A percentile compares a stretch with the other conserved stretches of the same genome.
Evolutionary conservation across 345 rosid species (phyloP).

Genomic region (Euphorbia peplus): DNA sequence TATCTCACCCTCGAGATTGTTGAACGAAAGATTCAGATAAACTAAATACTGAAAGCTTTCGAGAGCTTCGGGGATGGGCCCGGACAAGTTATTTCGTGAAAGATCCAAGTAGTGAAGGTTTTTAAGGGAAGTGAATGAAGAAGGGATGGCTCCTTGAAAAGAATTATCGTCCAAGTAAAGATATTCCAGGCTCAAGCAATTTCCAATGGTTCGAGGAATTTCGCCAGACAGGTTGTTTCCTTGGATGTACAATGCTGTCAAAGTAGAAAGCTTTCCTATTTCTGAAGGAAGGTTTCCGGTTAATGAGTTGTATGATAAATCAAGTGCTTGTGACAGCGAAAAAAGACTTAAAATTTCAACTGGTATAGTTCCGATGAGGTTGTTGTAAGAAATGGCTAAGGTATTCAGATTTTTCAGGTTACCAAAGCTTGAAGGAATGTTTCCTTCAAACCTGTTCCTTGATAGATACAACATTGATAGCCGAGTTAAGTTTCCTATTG

Average conservation of each 20-base stretch:
- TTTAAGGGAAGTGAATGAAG: constrained; percentile 23
- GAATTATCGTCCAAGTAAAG: constrained; percentile 24
- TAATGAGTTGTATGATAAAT: constrained; percentile 31
- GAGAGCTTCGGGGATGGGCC: constrained; percentile 22
- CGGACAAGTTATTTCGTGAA: constrained; percentile 37
- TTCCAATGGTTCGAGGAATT: constrained; percentile 27
- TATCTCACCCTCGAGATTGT: constrained; percentile 42
- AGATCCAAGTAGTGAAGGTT: constrained; percentile 33
- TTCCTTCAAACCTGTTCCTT: constrained; percentile 20
- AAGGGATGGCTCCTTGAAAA: constrained; percentile 36
- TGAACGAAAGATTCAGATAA: constrained; percentile 35
- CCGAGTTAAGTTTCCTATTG: constrained; percentile 18
- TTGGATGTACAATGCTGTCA: constrained; percentile 7
- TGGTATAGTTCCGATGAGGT: constrained; percentile 28
- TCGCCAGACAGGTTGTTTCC: constrained; percentile 32
- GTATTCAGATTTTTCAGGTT: background rate
- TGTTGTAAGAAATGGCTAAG: constrained; percentile 20
- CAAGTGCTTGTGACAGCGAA: constrained; percentile 18
- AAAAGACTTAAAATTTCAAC: constrained; percentile 10
- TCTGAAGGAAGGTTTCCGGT: constrained; percentile 23
- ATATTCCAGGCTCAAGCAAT: constrained; percentile 19
- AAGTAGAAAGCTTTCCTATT: constrained; percentile 20
- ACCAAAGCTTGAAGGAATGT: constrained; percentile 19
- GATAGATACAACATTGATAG: background rate
- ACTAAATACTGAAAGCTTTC: background rate